Evolutionary conservation across 805 yeast species (phyloP), one percentile per base, ranked within the genome.

Genomic region (Clavispora phyllophila): DNA sequence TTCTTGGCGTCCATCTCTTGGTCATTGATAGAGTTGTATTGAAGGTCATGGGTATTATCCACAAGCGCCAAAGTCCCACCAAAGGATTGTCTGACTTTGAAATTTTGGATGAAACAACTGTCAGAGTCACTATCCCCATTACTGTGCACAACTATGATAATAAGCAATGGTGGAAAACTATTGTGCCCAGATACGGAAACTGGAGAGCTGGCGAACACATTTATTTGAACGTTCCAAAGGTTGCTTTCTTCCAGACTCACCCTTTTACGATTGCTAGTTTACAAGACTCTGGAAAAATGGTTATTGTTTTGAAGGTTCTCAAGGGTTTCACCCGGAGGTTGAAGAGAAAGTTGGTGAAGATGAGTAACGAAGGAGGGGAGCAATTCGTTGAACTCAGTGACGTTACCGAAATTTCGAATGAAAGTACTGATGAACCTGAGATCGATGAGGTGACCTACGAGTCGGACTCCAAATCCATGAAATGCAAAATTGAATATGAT

Each of bases 191-290:
- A n/a, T 48, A 62, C 17, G 62, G 69, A 17, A 58, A 60, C 14
- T 74, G 79, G 79, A 61, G 61, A 40, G 66, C 78, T 0, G 79
- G 79, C 4, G 77, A 72, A 51, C 76, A 74, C 50, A 62, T 73
- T 10, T 61, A 58, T 29, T 53, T 74, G n/a, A 69, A 62, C 38
- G 72, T 74, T 7, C 53, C 63, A 4, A 62, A 63, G 41, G 66
- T 73, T 14, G 57, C 61, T 2, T 46, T 51, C 6, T 50, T 69
- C 33, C 76, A 72, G 46, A 61, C 60, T 46, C 79, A 74, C 51
- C 79, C 79, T 1, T 74, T 74, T 52, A 71, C 78, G 3, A 69
- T 73, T 39, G 54, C 70, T 3, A 65, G 72, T 39, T 49, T 70
- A 28, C 55, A 73, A 10, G 66, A 59, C 6, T 43, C 65, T 2